Percentiles rank a stretch among this genome's conserved stretches.
Evolutionary conservation across 1,284 basidiomycete species (phyloP).

Genomic region (Sanghuangporus weigelae): DNA sequence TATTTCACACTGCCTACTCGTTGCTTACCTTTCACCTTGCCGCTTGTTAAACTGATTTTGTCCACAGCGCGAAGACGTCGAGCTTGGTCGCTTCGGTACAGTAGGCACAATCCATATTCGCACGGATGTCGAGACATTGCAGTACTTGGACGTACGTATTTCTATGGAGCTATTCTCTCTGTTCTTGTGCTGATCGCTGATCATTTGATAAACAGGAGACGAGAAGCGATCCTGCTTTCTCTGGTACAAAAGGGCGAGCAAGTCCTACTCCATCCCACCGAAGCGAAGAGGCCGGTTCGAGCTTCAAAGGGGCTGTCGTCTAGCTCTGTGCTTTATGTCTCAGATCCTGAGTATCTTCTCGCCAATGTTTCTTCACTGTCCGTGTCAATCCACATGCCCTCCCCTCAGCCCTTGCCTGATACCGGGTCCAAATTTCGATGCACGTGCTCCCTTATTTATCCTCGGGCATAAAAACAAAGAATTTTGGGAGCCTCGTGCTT

Average conservation of each 20-base stretch:
- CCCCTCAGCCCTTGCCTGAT: no score
- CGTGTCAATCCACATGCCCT: no score
- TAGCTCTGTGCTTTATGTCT: not conserved
- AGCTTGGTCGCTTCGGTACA: slow-evolving; percentile 4
- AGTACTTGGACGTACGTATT: slow-evolving; percentile 3
- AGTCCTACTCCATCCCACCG: not conserved
- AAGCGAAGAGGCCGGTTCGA: not conserved
- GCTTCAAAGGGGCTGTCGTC: not conserved
- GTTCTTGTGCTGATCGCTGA: not conserved
- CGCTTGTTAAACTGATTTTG: not conserved
- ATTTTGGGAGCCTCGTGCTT: no score
- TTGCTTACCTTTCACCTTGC: not conserved
- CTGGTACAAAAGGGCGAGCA: not conserved
- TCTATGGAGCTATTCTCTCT: not conserved
- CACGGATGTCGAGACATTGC: slow-evolving; percentile 10
- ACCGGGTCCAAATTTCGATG: no score
- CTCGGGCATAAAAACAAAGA: no score
- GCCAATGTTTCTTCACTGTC: no score
- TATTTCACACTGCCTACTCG: not conserved
- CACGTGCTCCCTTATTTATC: no score
- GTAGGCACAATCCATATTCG: slow-evolving; percentile 9
- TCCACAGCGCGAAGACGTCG: slow-evolving; percentile 6
- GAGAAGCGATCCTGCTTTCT: not conserved
- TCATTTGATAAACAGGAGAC: not conserved
- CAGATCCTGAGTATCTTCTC: no score